These are phyloP conservation scores for Elaeagnus macrophylla DNA, from an alignment of 306 rosid species.

Conservation along the genomic window DNA sequence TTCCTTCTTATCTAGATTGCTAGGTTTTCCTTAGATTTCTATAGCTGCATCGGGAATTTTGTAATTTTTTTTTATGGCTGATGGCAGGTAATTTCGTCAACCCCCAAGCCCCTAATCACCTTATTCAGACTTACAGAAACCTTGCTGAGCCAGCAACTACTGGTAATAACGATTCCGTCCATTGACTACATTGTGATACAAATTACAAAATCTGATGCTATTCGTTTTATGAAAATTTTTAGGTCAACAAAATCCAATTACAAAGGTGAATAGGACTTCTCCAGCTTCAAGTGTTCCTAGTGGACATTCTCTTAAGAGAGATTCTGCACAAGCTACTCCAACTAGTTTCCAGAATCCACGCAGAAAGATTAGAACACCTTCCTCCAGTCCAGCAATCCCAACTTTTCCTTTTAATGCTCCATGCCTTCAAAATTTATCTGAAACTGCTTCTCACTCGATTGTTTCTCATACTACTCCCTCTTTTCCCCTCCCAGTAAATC, in stretches of 20 bases:
- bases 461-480: background rate
- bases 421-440: slow-evolving; percentile 1
- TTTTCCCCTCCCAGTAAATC: background rate
- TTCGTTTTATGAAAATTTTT: slow-evolving; percentile 3
- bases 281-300: background rate
- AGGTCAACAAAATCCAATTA: slow-evolving; percentile 8
- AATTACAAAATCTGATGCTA: background rate
- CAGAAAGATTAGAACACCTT: slow-evolving; percentile 3
- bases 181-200: background rate
- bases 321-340: background rate
- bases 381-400: background rate
- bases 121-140: slow-evolving; percentile 1
- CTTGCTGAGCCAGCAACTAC: slow-evolving; percentile 1
- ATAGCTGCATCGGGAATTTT: background rate
- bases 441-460: background rate
- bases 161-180: background rate
- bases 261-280: slow-evolving; percentile 1
- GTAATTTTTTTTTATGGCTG: slow-evolving; percentile 6
- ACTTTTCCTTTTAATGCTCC: background rate
- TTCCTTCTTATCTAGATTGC: too few species aligned
- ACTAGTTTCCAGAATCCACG: background rate
- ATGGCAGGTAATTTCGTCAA: slow-evolving; percentile 12
- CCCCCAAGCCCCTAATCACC: background rate
- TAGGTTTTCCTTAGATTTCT: background rate
- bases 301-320: slow-evolving; percentile 16